These are phyloP conservation scores for Podila epicladia DNA, from an alignment of 192 early-diverging fungal species.

Conservation along the genomic window DNA sequence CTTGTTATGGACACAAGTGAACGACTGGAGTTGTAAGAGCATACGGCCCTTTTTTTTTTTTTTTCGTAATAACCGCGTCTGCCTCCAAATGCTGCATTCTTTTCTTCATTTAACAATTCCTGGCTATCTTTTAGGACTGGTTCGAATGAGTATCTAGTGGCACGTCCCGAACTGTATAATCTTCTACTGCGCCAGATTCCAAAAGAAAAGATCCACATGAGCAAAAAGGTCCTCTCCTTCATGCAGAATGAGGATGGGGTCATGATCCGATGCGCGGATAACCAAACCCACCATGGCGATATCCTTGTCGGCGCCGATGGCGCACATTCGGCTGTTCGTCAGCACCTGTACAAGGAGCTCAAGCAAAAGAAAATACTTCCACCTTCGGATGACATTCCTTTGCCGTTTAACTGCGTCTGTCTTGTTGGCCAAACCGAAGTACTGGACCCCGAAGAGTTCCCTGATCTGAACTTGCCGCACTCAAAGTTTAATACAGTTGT, in stretches of 20 bases:
- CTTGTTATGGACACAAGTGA: too few relatives aligned
- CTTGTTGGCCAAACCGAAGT: background rate
- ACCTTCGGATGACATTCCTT: background rate
- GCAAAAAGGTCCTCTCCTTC: background rate
- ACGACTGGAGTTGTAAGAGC: too few relatives aligned
- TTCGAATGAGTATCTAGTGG: background rate
- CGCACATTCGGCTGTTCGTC: background rate
- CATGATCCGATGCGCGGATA: background rate
- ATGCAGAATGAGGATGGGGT: background rate
- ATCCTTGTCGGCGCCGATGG: conserved; percentile 5
- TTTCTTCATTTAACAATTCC: background rate
- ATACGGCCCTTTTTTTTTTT: too few relatives aligned
- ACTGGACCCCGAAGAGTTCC: background rate
- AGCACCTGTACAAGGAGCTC: background rate
- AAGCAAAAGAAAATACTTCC: background rate
- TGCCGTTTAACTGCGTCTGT: background rate
- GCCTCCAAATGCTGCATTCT: background rate
- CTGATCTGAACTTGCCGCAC: background rate
- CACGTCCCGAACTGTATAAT: background rate
- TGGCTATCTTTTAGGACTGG: background rate
- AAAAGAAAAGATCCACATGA: background rate
- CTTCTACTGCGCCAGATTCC: background rate
- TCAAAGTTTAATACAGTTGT: background rate
- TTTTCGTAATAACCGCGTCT: too few relatives aligned
- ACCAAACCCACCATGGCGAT: background rate